Conservation (phyloP, 495 filamentous ascomycete species). For the Daldinia concentrica region DNA sequence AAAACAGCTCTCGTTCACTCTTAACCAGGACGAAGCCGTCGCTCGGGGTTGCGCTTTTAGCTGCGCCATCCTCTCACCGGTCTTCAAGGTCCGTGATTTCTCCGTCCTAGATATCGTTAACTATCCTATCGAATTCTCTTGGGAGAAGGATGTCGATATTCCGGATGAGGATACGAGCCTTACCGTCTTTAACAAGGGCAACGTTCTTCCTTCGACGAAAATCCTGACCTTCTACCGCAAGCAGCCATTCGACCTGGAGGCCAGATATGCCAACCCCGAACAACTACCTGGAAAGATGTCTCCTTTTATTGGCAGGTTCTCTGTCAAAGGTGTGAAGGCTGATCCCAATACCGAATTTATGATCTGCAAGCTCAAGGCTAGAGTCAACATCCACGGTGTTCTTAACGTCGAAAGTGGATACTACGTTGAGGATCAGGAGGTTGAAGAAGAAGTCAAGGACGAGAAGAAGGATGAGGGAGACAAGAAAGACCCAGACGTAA, state of each 20-base stretch:
- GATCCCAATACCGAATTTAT: constrained; percentile 92
- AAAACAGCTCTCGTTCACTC: constrained; percentile 92
- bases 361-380: constrained; percentile 99
- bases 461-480: constrained; percentile 63
- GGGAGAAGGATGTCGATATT: constrained; percentile 98
- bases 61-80: constrained; percentile 96
- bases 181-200: constrained; percentile 97
- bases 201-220: constrained; percentile 98
- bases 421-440: constrained; percentile 97
- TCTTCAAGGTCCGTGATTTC: constrained; percentile 99
- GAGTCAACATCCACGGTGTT: constrained; percentile 95
- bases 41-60: constrained; percentile 97
- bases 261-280: constrained; percentile 88
- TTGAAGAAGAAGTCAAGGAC: constrained; percentile 89
- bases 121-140: constrained; percentile 99
- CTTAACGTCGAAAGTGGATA: constrained; percentile 97
- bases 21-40: constrained; percentile 98
- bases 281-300: constrained; percentile 88
- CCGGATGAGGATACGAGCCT: constrained; percentile 98
- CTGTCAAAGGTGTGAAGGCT: constrained; percentile 87
- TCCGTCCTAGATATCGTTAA: constrained; percentile 95
- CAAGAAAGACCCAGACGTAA: constrained; percentile 78
- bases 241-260: constrained; percentile 96
- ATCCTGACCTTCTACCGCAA: constrained; percentile 99
- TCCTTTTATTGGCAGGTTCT: constrained; percentile 96